These are phyloP conservation scores for Mortierella sp. DNA, from an alignment of 371 early-diverging fungal genomes.

Conservation along the genomic window DNA sequence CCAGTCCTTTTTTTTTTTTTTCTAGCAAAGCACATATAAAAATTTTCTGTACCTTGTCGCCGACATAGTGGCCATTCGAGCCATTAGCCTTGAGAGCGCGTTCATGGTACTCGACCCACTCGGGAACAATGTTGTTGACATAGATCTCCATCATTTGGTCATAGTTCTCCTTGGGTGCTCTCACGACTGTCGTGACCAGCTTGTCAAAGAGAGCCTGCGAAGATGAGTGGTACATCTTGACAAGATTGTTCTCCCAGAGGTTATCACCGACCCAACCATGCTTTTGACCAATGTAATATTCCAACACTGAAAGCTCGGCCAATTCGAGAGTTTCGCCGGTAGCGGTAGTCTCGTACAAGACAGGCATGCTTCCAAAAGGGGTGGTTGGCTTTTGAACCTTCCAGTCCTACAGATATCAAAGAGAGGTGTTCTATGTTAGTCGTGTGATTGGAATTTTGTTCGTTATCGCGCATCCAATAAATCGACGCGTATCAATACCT, in stretches of 20 bases:
- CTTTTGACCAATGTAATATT: slow-evolving; percentile 16
- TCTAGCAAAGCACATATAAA: too few relatives aligned
- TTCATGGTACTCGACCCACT: slow-evolving; percentile 34
- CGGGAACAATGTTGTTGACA: slow-evolving; percentile 18
- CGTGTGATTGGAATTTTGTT: too few relatives aligned
- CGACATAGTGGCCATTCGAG: slow-evolving; percentile 30
- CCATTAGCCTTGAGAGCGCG: slow-evolving; percentile 15
- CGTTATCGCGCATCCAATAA: too few relatives aligned
- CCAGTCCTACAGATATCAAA: slow-evolving; percentile 22
- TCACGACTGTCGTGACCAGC: slow-evolving; percentile 20
- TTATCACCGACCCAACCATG: slow-evolving; percentile 24
- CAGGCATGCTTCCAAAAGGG: slow-evolving; percentile 30
- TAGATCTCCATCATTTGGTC: slow-evolving; percentile 20
- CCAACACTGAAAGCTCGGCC: slow-evolving; percentile 23
- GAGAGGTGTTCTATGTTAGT: background rate
- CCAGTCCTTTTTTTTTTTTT: too few relatives aligned
- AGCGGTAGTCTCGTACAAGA: slow-evolving; percentile 21
- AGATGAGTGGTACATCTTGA: slow-evolving; percentile 23
- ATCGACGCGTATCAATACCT: background rate
- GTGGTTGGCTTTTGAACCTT: slow-evolving; percentile 11
- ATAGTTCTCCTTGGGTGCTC: slow-evolving; percentile 19
- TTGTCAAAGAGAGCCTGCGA: slow-evolving; percentile 30
- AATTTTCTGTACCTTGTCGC: background rate
- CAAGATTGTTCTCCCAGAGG: slow-evolving; percentile 25
- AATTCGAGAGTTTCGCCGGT: slow-evolving; percentile 22